Evolutionary conservation across 2,329 filamentous ascomycete species (phyloP).

Genomic region (Cladophialophora exuberans): DNA sequence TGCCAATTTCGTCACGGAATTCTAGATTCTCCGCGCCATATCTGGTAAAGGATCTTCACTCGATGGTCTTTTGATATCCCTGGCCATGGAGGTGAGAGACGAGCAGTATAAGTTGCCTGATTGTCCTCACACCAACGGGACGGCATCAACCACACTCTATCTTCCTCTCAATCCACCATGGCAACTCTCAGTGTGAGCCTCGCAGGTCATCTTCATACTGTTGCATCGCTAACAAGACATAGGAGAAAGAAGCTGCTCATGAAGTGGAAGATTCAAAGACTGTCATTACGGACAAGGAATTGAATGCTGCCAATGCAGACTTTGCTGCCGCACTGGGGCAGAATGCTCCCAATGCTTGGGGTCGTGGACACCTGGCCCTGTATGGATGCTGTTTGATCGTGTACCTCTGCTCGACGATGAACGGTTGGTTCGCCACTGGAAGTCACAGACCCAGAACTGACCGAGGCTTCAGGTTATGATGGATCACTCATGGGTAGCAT

Average conservation of each 20-base stretch:
- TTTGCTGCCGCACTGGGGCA: conserved; percentile 15
- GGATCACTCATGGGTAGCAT: conserved; percentile 53
- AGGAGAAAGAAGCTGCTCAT: conserved; percentile 5
- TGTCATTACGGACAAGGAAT: conserved; percentile 87
- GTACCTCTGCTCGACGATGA: conserved; percentile 33
- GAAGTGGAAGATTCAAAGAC: conserved; percentile 67
- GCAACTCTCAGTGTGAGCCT: conserved; percentile 2
- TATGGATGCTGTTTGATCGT: conserved; percentile 28
- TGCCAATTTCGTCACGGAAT: neutral
- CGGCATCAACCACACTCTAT: neutral
- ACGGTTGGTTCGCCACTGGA: conserved; percentile 15
- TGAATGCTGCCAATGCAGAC: conserved; percentile 61
- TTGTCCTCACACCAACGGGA: neutral
- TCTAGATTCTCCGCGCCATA: neutral
- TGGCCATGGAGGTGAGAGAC: neutral
- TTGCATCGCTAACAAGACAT: neutral
- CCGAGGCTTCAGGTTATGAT: conserved; percentile 53
- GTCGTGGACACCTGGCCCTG: conserved; percentile 26
- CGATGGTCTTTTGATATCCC: neutral
- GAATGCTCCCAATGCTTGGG: conserved; percentile 26
- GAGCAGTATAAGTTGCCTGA: conserved; percentile 3
- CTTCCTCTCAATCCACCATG: neutral
- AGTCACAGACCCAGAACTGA: neutral
- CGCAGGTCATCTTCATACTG: neutral
- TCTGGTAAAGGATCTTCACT: conserved; percentile 2